A percentile compares a stretch with the other conserved stretches of the same genome.
phyloP scores from a whole-genome alignment of 805 yeast genomes.

The Candida saitoana region DNA sequence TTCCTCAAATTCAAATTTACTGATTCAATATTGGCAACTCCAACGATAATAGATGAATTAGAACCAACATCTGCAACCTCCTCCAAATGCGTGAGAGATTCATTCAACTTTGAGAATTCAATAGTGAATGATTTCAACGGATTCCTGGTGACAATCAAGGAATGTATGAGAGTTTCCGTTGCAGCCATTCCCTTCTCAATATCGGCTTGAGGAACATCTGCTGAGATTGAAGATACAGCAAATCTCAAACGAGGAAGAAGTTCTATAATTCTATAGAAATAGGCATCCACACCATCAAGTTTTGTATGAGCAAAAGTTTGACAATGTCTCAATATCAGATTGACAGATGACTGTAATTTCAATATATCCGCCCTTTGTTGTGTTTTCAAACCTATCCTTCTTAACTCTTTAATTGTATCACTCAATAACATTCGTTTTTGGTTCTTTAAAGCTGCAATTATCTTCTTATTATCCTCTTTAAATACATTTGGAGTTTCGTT shows the following conservation, averaged over 20 bases:
- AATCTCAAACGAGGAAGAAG: conserved; percentile 74
- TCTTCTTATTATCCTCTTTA: conserved; percentile 71
- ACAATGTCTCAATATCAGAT: conserved; percentile 55
- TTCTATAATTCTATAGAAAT: conserved; percentile 71
- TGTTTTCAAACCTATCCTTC: conserved; percentile 70
- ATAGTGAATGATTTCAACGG: conserved; percentile 37
- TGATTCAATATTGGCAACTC: conserved; percentile 17
- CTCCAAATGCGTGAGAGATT: conserved; percentile 8
- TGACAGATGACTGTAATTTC: conserved; percentile 57
- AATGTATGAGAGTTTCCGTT: conserved; percentile 63
- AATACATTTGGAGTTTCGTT: conserved; percentile 72
- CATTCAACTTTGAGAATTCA: conserved; percentile 14
- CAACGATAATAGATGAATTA: conserved; percentile 6
- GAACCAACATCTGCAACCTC: conserved; percentile 10
- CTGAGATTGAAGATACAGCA: conserved; percentile 54
- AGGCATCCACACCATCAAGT: conserved; percentile 42
- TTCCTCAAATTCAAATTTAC: conserved; percentile 13
- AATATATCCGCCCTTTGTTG: conserved; percentile 64
- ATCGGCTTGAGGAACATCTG: conserved; percentile 73
- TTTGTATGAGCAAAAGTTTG: conserved; percentile 37
- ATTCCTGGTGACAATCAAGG: conserved; percentile 50
- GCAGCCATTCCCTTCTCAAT: conserved; percentile 74
- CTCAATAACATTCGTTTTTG: conserved; percentile 78
- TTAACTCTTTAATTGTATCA: conserved; percentile 69
- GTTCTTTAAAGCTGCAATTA: conserved; percentile 62